These are phyloP conservation scores for Tricholoma sp. DNA, from an alignment of 768 basidiomycete genomes.

Conservation along the genomic window DNA sequence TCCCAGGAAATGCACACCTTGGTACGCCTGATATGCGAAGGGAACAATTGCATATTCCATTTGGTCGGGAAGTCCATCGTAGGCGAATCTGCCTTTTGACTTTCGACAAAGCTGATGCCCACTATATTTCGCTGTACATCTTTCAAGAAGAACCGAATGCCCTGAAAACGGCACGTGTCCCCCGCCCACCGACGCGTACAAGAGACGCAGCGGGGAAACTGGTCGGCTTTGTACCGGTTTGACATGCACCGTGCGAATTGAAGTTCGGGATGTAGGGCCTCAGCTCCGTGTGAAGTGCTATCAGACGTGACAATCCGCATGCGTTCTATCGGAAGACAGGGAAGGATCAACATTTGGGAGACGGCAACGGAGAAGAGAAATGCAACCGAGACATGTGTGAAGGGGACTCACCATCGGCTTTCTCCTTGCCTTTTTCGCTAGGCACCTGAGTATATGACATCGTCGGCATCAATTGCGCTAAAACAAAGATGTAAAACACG, in stretches of 20 bases:
- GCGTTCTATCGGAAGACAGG: conserved; percentile 8
- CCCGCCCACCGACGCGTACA: conserved; percentile 86
- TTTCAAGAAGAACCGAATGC: conserved; percentile 74
- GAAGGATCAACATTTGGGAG: neutral
- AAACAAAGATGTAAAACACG: conserved; percentile 3
- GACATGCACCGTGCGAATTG: conserved; percentile 86
- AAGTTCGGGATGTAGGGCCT: conserved; percentile 53
- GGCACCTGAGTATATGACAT: conserved; percentile 33
- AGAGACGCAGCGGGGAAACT: conserved; percentile 76
- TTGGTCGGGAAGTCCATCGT: conserved; percentile 57
- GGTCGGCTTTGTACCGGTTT: conserved; percentile 63
- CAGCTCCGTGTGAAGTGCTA: conserved; percentile 24
- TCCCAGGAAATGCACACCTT: conserved; percentile 41
- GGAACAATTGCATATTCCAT: conserved; percentile 61
- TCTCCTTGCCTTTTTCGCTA: conserved; percentile 43
- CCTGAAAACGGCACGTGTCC: conserved; percentile 83
- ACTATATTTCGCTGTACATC: conserved; percentile 52
- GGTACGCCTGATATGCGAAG: conserved; percentile 46
- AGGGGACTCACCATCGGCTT: conserved; percentile 27
- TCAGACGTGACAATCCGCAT: conserved; percentile 28
- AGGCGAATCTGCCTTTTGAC: conserved; percentile 50
- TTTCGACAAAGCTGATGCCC: conserved; percentile 67
- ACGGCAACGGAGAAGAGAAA: neutral
- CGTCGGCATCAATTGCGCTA: conserved; percentile 43
- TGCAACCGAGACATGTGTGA: neutral